Percentiles rank a stretch among this genome's conserved stretches.
Conservation (phyloP, 345 rosid species). For the Populus deltoides region DNA sequence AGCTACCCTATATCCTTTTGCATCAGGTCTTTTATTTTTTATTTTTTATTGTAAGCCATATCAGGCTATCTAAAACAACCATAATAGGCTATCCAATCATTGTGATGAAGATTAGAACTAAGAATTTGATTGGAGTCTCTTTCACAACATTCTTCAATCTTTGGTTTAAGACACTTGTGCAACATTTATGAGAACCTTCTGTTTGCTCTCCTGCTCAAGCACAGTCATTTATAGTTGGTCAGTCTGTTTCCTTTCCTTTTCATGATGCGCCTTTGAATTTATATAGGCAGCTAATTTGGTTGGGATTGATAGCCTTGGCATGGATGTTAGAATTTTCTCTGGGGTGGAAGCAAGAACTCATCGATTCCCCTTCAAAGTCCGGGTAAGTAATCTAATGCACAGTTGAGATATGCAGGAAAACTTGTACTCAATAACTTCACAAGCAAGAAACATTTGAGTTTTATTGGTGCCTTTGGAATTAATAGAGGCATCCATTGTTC, state of each 20-base stretch:
- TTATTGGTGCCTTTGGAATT: background rate
- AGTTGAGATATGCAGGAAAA: background rate
- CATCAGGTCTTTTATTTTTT: background rate
- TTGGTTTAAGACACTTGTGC: background rate
- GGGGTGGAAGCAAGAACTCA: constrained; percentile 77
- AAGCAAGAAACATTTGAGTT: background rate
- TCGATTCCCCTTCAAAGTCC: constrained; percentile 85
- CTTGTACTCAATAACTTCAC: no score
- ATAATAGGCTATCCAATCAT: background rate
- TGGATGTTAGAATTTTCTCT: constrained; percentile 73
- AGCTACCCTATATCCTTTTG: background rate
- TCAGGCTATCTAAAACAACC: background rate
- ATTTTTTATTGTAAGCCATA: background rate
- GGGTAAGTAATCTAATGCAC: constrained; percentile 39
- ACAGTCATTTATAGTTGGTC: background rate
- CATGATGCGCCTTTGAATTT: constrained; percentile 4
- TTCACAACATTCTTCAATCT: background rate
- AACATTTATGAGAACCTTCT: background rate
- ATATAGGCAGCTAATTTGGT: constrained; percentile 66
- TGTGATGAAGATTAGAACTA: background rate
- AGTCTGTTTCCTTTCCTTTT: background rate
- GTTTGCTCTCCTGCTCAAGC: background rate
- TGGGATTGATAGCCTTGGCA: constrained; percentile 87
- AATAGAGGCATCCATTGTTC: background rate
- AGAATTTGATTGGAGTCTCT: background rate